Evolutionary conservation across 169 alveolate species (phyloP).

Genomic region (Cryptosporidium tyzzeri): DNA sequence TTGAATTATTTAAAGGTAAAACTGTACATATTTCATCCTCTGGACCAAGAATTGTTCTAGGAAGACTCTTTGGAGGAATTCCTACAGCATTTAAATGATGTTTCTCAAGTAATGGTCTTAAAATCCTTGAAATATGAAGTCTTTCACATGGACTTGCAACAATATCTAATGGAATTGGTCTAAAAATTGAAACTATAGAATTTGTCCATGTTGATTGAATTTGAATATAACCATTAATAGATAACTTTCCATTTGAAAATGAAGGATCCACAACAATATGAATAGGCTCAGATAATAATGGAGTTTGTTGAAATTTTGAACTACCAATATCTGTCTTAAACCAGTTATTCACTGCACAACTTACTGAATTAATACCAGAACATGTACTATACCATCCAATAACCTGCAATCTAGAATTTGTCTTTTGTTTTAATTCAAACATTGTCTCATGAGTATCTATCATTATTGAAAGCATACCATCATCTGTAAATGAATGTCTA

Average conservation of each 20-base stretch:
- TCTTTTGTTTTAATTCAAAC: conserved; percentile 90
- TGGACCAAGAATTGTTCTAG: conserved; percentile 69
- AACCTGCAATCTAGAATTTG: conserved; percentile 89
- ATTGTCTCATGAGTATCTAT: conserved; percentile 92
- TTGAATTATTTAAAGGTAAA: conserved; percentile 39
- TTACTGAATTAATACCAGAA: conserved; percentile 88
- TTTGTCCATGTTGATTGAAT: conserved; percentile 48
- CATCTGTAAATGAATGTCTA: conserved; percentile 90
- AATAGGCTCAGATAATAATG: conserved; percentile 90
- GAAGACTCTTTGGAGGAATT: conserved; percentile 58
- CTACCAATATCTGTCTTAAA: conserved; percentile 84
- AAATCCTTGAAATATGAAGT: conserved; percentile 43
- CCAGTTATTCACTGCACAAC: conserved; percentile 95
- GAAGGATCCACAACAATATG: conserved; percentile 91
- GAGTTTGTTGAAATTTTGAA: conserved; percentile 90
- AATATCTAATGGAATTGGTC: conserved; percentile 65
- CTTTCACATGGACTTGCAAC: conserved; percentile 63
- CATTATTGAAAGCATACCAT: conserved; percentile 91
- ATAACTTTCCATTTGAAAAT: conserved; percentile 87
- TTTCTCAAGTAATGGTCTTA: conserved; percentile 58
- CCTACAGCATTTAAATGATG: conserved; percentile 66
- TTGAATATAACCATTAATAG: conserved; percentile 82
- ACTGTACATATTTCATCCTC: conserved; percentile 73
- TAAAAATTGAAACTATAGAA: conserved; percentile 40
- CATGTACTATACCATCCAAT: conserved; percentile 93